Conservation (phyloP, 1,284 basidiomycete species). For the Sporisorium exsertum region DNA sequence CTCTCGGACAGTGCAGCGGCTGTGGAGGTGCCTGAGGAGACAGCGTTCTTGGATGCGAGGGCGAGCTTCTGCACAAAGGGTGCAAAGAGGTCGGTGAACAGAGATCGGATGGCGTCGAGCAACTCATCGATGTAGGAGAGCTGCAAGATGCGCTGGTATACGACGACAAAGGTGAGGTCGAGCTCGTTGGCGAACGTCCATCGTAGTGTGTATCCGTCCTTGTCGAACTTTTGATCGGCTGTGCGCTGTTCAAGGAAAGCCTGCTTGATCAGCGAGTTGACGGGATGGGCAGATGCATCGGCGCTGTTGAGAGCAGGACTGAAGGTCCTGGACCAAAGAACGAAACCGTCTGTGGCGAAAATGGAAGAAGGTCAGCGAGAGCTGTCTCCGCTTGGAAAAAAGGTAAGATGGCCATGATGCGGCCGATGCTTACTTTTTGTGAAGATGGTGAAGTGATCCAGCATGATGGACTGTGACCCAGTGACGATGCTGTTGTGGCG, state of each 20-base stretch:
- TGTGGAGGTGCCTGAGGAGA: slow-evolving; percentile 79
- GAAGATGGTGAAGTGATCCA: slow-evolving; percentile 63
- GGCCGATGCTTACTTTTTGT: slow-evolving; percentile 40
- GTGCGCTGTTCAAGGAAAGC: slow-evolving; percentile 66
- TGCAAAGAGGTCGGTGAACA: slow-evolving; percentile 60
- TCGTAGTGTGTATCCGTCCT: slow-evolving; percentile 63
- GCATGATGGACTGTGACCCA: slow-evolving; percentile 30
- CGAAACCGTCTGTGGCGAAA: slow-evolving; percentile 40
- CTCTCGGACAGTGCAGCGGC: slow-evolving; percentile 46
- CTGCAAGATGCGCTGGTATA: slow-evolving; percentile 95
- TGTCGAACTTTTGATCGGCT: slow-evolving; percentile 57
- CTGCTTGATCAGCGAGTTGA: slow-evolving; percentile 62
- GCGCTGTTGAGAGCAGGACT: slow-evolving; percentile 41
- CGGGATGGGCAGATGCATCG: slow-evolving; percentile 42
- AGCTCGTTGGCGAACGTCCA: slow-evolving; percentile 66
- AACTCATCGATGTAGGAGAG: slow-evolving; percentile 93
- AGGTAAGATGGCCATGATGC: too few relatives aligned
- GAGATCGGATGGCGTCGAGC: slow-evolving; percentile 52
- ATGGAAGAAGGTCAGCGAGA: not conserved
- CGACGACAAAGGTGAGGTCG: slow-evolving; percentile 70
- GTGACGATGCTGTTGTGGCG: not conserved
- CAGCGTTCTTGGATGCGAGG: slow-evolving; percentile 82
- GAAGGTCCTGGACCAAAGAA: slow-evolving; percentile 65
- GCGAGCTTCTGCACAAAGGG: slow-evolving; percentile 52
- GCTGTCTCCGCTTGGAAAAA: not conserved